Percentiles rank a stretch among this genome's conserved stretches.
Conservation (phyloP, 768 basidiomycete species). For the Kondoa subrosea region DNA sequence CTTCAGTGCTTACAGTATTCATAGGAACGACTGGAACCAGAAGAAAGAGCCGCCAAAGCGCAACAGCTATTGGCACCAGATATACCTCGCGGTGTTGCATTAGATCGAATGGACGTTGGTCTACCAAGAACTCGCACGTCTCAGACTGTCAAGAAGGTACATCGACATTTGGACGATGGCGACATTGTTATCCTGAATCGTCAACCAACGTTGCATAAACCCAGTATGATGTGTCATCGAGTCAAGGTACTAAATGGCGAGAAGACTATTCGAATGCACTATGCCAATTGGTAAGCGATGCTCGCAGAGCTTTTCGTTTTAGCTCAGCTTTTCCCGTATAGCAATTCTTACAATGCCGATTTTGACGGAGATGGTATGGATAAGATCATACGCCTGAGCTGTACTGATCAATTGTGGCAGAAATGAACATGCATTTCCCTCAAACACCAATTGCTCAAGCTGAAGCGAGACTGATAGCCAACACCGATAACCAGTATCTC, state of each 20-base stretch:
- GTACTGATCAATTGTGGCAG: constrained; percentile 35
- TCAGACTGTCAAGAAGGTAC: constrained; percentile 83
- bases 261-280: constrained; percentile 99
- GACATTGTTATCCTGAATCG: constrained; percentile 91
- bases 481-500: constrained; percentile 97
- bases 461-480: constrained; percentile 83
- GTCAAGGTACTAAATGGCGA: constrained; percentile 83
- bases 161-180: constrained; percentile 81
- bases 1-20: neutral
- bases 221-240: constrained; percentile 97
- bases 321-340: constrained; percentile 32
- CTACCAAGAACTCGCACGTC: constrained; percentile 51
- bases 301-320: neutral
- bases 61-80: constrained; percentile 74
- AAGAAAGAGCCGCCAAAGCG: constrained; percentile 85
- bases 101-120: constrained; percentile 24
- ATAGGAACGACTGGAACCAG: constrained; percentile 67
- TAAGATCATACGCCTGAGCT: neutral
- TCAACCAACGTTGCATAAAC: constrained; percentile 95
- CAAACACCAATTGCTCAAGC: constrained; percentile 91
- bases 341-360: constrained; percentile 96
- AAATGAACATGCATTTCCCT: constrained; percentile 99
- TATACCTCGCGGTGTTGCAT: constrained; percentile 28
- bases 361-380: constrained; percentile 74
- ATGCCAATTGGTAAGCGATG: constrained; percentile 71